Base-by-base conservation (phyloP, 441 rosid genomes). In the Adansonia rubrostipa region DNA sequence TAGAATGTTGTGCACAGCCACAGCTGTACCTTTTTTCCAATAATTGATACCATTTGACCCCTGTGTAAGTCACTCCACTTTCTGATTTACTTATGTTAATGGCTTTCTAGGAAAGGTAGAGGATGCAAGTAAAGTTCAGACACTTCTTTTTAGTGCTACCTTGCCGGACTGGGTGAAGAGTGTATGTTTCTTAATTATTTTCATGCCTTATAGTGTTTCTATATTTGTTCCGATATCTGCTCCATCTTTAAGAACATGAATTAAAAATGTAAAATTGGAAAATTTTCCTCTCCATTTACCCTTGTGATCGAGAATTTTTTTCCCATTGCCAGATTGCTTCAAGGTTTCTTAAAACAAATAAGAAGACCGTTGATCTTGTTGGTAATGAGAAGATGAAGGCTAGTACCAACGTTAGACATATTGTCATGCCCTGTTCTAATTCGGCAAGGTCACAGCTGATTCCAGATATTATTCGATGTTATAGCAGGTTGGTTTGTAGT, bases 361-460 rank as follows among this genome's bases (percentile, higher is more conserved):
- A 89, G 92, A 89, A 89, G 87, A 94, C 96, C 58, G 91, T 92
- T 61, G 99, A 96, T 90, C 97, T 96, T 82, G 99, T 96, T 75
- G 99, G 97, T 72, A 92, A 92, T 79, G 97, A 92, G 83, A 94
- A 92, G 81, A 92, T 94, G 98, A 96, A 96, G 86, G 98, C 99
- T 47, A 96, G 99, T 79, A 91, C 86, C 40, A 94, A 76, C 82
- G 99, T 96, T 53, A 87, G 96, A 81, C 99, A 96, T 81, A 89
- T 94, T 74, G 91, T 87, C 69, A 85, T 96, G 80, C 98, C 98
- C 50, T 94, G 98, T 81, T 82, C 84, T 80, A 78, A 84, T 75
- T 70, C 89, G 13, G 99, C 98, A 10, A 91, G 88, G 86, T 56
- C 93, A 73, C 87, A 88, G 79, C 67, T 96, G 78, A 94, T 96